phyloP scores from a whole-genome alignment of 1,139 yeast genomes.

The Pichia sp. region DNA sequence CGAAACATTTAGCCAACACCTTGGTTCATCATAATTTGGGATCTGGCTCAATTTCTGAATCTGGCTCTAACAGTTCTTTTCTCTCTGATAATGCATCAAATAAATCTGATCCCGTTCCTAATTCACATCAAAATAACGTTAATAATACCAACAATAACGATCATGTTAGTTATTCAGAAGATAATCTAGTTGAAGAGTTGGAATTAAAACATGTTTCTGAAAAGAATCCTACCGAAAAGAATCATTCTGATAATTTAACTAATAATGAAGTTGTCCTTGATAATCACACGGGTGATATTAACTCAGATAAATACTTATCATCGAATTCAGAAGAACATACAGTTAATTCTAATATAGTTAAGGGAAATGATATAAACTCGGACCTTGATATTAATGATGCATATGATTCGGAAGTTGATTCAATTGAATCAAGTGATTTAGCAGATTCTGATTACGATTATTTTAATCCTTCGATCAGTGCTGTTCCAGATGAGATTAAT shows the following conservation, averaged over 20 bases:
- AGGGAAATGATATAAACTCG: background rate
- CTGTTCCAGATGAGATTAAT: background rate
- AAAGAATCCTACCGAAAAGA: background rate
- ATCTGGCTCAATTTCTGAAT: background rate
- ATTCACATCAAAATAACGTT: background rate
- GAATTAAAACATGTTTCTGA: background rate
- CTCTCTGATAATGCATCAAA: background rate
- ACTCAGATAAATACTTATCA: background rate
- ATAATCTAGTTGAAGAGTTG: background rate
- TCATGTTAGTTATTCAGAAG: background rate
- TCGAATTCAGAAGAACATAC: constrained; percentile 8
- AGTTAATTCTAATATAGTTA: constrained; percentile 5
- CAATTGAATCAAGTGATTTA: constrained; percentile 18
- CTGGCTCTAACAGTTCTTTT: background rate
- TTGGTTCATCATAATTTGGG: constrained; percentile 2
- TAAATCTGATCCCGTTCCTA: background rate
- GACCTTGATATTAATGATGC: background rate
- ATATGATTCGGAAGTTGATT: constrained; percentile 13
- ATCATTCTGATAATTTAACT: background rate
- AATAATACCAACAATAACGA: background rate
- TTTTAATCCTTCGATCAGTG: constrained; percentile 4
- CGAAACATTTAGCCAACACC: constrained; percentile 8
- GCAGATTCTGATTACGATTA: constrained; percentile 18
- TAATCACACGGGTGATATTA: background rate
- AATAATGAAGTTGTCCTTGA: background rate